Percentiles rank a stretch among this genome's conserved stretches.
Conservation (phyloP, 2,329 filamentous ascomycete species). For the Gaeumannomyces tritici region DNA sequence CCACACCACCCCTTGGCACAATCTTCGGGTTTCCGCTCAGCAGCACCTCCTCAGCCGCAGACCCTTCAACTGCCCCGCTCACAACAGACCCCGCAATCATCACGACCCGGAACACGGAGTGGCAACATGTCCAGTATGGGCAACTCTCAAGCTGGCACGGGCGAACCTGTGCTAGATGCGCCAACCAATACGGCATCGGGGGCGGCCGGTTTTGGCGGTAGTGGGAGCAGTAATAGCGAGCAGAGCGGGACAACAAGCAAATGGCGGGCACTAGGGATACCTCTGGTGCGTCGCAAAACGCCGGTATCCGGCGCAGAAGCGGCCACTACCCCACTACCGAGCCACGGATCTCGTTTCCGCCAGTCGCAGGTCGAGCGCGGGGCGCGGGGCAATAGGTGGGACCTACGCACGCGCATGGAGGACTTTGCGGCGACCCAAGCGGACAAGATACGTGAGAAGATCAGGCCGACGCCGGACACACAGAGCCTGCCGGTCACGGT, state of each 20-base stretch:
- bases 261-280: slow-evolving; percentile 21
- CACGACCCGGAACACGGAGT: not conserved
- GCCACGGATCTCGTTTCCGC: not conserved
- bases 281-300: slow-evolving; percentile 17
- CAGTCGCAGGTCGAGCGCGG: slow-evolving; percentile 3
- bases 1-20: not conserved
- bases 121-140: not conserved
- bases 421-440: slow-evolving; percentile 53
- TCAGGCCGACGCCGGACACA: slow-evolving; percentile 43
- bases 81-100: not conserved
- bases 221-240: not conserved
- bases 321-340: not conserved
- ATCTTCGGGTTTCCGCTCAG: not conserved
- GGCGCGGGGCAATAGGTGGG: slow-evolving; percentile 33
- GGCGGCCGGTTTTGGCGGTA: slow-evolving; percentile 3
- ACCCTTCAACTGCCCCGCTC: not conserved
- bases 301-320: slow-evolving; percentile 2
- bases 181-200: slow-evolving; percentile 5
- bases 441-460: slow-evolving; percentile 47
- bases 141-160: not conserved
- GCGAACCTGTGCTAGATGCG: not conserved
- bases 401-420: slow-evolving; percentile 46
- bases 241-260: slow-evolving; percentile 9
- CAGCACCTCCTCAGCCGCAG: not conserved
- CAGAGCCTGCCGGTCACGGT: slow-evolving; percentile 48